Percentiles rank a stretch among this genome's conserved stretches.
phyloP scores from a whole-genome alignment of 495 filamentous ascomycete genomes.

The Aspergillus indologenus region DNA sequence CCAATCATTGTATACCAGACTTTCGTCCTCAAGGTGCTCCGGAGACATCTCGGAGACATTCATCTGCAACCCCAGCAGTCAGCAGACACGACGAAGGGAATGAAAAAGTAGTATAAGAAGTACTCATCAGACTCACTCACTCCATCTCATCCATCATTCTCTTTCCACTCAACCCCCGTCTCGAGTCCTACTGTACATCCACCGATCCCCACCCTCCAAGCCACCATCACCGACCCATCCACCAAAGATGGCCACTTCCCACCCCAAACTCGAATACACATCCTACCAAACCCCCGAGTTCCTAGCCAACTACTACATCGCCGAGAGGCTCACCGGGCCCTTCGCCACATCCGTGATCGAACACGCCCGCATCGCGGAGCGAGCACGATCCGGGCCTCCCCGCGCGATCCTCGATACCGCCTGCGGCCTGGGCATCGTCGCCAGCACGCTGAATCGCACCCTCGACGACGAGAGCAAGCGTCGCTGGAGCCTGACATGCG shows the following conservation, averaged over 20 bases:
- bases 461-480: constrained; percentile 22
- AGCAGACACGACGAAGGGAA: neutral
- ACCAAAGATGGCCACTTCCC: constrained; percentile 22
- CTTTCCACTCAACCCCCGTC: too few relatives aligned
- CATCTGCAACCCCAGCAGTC: neutral
- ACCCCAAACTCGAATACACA: constrained; percentile 11
- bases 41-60: constrained; percentile 28
- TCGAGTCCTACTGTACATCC: too few relatives aligned
- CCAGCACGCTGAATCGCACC: constrained; percentile 25
- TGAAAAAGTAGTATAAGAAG: neutral
- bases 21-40: constrained; percentile 3
- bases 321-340: constrained; percentile 30
- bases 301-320: constrained; percentile 29
- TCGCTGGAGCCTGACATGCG: constrained; percentile 32
- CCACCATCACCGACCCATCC: constrained; percentile 11
- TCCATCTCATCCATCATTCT: neutral
- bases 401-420: constrained; percentile 39
- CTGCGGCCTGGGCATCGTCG: constrained; percentile 42
- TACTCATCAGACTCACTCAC: neutral
- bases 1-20: neutral
- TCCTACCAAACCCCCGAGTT: constrained; percentile 17
- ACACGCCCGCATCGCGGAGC: constrained; percentile 23
- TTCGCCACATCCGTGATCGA: constrained; percentile 32
- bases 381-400: constrained; percentile 19
- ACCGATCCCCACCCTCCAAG: too few relatives aligned